phyloP scores from a whole-genome alignment of 148 eudicot species.

The Rhododendron henanense region DNA sequence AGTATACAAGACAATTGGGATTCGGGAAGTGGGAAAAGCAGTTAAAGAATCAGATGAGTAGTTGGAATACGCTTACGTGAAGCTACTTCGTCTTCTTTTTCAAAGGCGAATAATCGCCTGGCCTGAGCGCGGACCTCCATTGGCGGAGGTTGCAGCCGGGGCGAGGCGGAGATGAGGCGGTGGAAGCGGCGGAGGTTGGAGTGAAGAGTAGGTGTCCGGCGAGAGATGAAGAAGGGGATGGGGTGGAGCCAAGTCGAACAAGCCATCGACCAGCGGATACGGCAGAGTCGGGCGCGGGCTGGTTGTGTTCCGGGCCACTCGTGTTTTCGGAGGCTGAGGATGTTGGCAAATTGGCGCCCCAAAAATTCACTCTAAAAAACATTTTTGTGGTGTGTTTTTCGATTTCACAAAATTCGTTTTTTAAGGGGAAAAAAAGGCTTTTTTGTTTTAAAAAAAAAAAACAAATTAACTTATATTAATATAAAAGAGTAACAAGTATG shows the following conservation, averaged over 20 bases:
- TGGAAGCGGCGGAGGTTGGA: constrained; percentile 15
- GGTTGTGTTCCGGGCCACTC: constrained; percentile 1
- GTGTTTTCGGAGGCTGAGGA: neutral
- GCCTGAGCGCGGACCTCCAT: constrained; percentile 40
- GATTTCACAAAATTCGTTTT: no score
- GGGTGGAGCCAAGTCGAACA: constrained; percentile 26
- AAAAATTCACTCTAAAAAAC: neutral
- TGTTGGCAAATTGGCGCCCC: neutral
- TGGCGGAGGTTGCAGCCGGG: neutral
- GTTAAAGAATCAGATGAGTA: neutral
- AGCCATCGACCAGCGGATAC: constrained; percentile 19
- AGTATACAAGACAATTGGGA: neutral
- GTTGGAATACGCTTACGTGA: constrained; percentile 35
- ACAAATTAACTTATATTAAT: no score
- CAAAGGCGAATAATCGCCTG: constrained; percentile 26
- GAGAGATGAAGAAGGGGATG: constrained; percentile 14
- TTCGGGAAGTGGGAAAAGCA: neutral
- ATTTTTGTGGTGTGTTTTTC: no score
- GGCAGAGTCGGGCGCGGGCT: neutral
- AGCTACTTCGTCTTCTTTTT: constrained; percentile 39
- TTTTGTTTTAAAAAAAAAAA: no score
- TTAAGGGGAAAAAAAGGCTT: no score
- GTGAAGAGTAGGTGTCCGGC: constrained; percentile 3
- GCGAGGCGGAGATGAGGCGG: constrained; percentile 4
- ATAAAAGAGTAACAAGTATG: no score